These are phyloP conservation scores for Penicillium arizonense DNA, from an alignment of 495 filamentous ascomycete species.

Conservation along the genomic window DNA sequence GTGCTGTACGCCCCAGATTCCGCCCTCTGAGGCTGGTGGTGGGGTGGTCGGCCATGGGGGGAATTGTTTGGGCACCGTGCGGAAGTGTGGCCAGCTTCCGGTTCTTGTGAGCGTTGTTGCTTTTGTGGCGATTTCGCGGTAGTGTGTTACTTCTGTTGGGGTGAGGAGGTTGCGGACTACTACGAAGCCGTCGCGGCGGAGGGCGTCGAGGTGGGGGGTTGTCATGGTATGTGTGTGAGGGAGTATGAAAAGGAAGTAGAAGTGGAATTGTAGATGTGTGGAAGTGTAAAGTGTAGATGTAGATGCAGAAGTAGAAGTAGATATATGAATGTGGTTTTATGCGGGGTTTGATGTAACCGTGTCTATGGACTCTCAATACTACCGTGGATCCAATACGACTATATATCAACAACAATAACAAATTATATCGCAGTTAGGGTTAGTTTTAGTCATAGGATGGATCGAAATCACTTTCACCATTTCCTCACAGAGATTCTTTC, in stretches of 20 bases:
- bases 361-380: slow-evolving; percentile 6
- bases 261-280: neutral
- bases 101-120: slow-evolving; percentile 55
- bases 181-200: slow-evolving; percentile 50
- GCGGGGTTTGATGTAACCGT: slow-evolving; percentile 1
- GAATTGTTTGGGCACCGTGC: slow-evolving; percentile 83
- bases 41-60: slow-evolving; percentile 66
- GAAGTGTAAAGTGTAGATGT: neutral
- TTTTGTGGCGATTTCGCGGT: slow-evolving; percentile 53
- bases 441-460: too few relatives aligned
- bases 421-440: too few relatives aligned
- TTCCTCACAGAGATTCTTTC: too few relatives aligned
- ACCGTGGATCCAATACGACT: slow-evolving; percentile 23
- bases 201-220: slow-evolving; percentile 38
- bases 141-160: slow-evolving; percentile 43
- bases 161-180: slow-evolving; percentile 48
- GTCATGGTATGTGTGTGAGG: slow-evolving; percentile 10
- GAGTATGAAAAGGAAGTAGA: neutral
- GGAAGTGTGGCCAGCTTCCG: slow-evolving; percentile 73
- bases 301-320: neutral
- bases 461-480: too few relatives aligned
- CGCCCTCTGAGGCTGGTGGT: slow-evolving; percentile 49
- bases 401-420: neutral
- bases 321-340: neutral
- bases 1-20: slow-evolving; percentile 87